Percentiles rank a stretch among this genome's conserved stretches.
phyloP scores from a whole-genome alignment of 2,329 filamentous ascomycete genomes.

The Colletotrichum sp. region DNA sequence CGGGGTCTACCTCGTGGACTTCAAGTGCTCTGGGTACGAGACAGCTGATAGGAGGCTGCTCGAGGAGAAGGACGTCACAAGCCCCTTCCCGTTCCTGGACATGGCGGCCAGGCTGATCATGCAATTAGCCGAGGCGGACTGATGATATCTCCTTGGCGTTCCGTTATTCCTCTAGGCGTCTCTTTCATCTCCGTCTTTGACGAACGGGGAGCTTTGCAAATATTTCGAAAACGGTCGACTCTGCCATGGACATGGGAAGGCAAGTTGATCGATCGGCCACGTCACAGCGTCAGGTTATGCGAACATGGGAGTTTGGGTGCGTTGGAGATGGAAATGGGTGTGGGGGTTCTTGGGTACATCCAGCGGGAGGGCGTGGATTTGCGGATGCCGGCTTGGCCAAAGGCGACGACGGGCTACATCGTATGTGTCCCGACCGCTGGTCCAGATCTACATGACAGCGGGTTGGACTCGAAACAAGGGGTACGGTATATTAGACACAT shows the following conservation, averaged over 20 bases:
- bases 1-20: conserved; percentile 94
- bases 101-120: conserved; percentile 92
- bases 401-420: neutral
- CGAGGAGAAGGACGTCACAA: conserved; percentile 94
- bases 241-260: conserved; percentile 3
- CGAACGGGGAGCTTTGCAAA: neutral
- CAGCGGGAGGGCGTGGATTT: neutral
- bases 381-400: neutral
- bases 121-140: conserved; percentile 84
- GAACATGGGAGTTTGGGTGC: conserved; percentile 14
- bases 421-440: neutral
- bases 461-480: conserved; percentile 1
- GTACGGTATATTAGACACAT: neutral
- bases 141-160: conserved; percentile 22
- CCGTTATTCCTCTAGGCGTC: neutral
- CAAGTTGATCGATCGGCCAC: neutral
- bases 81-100: conserved; percentile 94
- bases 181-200: conserved; percentile 1
- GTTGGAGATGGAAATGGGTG: neutral
- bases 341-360: neutral
- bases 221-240: conserved; percentile 9
- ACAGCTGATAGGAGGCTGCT: conserved; percentile 73
- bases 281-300: conserved; percentile 10
- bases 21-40: conserved; percentile 98
- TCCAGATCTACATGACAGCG: neutral